Evolutionary conservation across 306 rosid species (phyloP).

Genomic region (Prunus armeniaca): DNA sequence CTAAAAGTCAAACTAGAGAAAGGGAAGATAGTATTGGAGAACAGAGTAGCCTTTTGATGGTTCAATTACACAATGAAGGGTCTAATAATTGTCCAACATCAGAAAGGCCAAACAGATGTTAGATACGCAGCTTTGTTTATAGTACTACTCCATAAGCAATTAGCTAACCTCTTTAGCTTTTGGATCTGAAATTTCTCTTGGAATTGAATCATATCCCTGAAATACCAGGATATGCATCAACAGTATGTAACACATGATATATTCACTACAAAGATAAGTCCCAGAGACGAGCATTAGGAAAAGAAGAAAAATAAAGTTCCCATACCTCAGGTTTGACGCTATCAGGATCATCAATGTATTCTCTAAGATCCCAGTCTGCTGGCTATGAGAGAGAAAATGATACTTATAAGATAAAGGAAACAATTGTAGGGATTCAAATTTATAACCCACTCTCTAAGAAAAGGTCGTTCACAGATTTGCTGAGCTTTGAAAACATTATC

Average conservation of each 20-base stretch:
- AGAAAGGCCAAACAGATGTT: background rate
- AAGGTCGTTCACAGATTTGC: background rate
- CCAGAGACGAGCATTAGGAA: background rate
- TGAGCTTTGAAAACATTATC: slow-evolving; percentile 14
- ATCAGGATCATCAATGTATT: slow-evolving; percentile 81
- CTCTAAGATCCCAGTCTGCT: slow-evolving; percentile 92
- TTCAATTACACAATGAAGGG: slow-evolving; percentile 3
- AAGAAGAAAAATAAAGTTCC: background rate
- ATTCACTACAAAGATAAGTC: slow-evolving; percentile 22
- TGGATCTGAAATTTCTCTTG: slow-evolving; percentile 85
- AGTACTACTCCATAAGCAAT: background rate
- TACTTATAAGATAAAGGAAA: slow-evolving; percentile 13
- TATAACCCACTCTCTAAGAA: background rate
- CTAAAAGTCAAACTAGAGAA: background rate
- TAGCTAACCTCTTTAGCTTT: slow-evolving; percentile 69
- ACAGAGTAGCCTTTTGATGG: background rate
- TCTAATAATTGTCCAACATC: background rate
- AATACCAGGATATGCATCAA: slow-evolving; percentile 26
- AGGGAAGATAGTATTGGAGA: background rate
- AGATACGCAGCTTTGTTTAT: background rate
- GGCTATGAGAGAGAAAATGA: slow-evolving; percentile 51
- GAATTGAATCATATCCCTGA: slow-evolving; percentile 83
- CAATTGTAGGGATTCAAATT: background rate
- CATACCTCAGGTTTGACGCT: slow-evolving; percentile 75
- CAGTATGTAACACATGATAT: slow-evolving; percentile 7